These are phyloP conservation scores for Chaetomium tenue DNA, from an alignment of 495 filamentous ascomycete genomes.

Conservation along the genomic window DNA sequence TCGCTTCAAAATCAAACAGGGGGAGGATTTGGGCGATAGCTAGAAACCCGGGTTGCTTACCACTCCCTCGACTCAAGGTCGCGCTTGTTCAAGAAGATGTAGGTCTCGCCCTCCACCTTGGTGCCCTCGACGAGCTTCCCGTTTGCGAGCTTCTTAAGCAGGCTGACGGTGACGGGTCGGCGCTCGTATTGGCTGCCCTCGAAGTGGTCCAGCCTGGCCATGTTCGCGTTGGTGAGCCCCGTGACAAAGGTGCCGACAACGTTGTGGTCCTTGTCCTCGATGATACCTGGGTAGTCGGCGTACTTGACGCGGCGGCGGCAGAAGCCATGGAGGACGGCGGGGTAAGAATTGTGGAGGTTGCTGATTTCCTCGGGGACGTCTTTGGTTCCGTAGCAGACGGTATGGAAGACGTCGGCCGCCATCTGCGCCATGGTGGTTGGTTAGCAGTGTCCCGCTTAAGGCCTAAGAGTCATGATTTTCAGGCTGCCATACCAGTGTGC, in stretches of 20 bases:
- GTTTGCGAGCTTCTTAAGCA: conserved; percentile 48
- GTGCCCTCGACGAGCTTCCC: conserved; percentile 50
- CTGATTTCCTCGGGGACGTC: conserved; percentile 25
- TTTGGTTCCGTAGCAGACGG: conserved; percentile 67
- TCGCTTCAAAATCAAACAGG: not conserved
- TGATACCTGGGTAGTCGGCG: conserved; percentile 86
- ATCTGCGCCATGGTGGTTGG: conserved; percentile 53
- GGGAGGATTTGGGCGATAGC: not conserved
- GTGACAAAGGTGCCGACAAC: conserved; percentile 79
- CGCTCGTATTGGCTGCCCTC: conserved; percentile 77
- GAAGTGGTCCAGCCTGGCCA: conserved; percentile 75
- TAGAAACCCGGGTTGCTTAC: not conserved
- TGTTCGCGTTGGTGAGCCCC: conserved; percentile 73
- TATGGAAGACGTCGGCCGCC: conserved; percentile 76
- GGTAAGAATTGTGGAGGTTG: conserved; percentile 59
- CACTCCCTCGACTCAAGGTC: conserved; percentile 70
- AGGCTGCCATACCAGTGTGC: conserved; percentile 35
- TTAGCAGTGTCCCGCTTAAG: not conserved
- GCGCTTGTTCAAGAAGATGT: conserved; percentile 60
- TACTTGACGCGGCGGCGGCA: conserved; percentile 56
- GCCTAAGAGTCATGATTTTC: not conserved
- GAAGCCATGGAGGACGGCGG: conserved; percentile 72
- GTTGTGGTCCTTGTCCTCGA: conserved; percentile 49
- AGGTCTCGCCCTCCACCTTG: conserved; percentile 68
- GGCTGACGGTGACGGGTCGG: conserved; percentile 56